Evolutionary conservation across 352 stramenopile genomes (phyloP), one percentile per base, ranked within the genome.

Genomic region (Aphanomyces astaci): DNA sequence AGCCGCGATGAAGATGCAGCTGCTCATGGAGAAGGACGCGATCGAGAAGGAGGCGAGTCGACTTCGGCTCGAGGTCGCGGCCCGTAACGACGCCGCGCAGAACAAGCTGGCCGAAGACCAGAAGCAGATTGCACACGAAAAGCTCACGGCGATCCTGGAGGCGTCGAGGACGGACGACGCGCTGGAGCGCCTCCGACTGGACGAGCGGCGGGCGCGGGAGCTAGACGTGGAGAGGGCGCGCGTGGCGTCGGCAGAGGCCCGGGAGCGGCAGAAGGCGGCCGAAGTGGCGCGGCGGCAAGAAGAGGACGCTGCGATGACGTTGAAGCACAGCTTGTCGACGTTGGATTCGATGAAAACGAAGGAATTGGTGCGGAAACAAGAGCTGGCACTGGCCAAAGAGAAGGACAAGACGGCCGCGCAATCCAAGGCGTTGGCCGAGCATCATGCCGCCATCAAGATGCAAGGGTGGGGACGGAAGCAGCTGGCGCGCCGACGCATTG

Each of bases 391-490:
- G 3, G 56, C 65, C 11, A 69, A 64, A 1, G 63, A 82, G 11
- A 74, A 88, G 45, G 64, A 78, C 2, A 76, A 91, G 54, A 77
- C 77, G 0, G 62, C 72, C 15, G 72, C 83, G 11, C 80, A 80
- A 2, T 70, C 81, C 0, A 33, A 76, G 10, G 63, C 76, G 13
- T 76, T 89, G 45, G 73, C 80, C 1, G 72, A 72, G 13, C 78
- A 90, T 4, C 79, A 89, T 36, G 82, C 82, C 2, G 71, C 66
- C n/a, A 67, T 90, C 51, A 87, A 81, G 51, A 88, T 92, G 43
- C 81, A 88, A 51, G 77, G 72, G 1, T 68, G 80, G 11, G 87
- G 80, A 19, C 71, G 89, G 33, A 87, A 85, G 63, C 69, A 86
- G 64, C 71, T 87, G 1, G 73, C 74, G 2, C 73, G 71, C 25